Conservation (phyloP, 2,329 filamentous ascomycete species). For the Mollisia scopiformis region DNA sequence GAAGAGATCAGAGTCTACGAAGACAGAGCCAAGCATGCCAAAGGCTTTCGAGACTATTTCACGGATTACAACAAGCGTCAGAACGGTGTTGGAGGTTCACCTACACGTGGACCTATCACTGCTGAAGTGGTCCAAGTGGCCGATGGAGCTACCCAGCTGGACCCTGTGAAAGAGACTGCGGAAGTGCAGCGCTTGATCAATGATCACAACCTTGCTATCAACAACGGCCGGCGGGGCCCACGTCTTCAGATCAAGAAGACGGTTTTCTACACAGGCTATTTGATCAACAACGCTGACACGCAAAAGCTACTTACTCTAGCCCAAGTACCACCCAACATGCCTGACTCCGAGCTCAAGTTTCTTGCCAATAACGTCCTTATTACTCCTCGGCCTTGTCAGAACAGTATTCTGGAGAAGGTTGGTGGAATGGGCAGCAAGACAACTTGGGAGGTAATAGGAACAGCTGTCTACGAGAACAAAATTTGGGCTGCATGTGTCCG, state of each 20-base stretch:
- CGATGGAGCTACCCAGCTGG: slow-evolving; percentile 72
- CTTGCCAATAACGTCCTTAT: slow-evolving; percentile 94
- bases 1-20: slow-evolving; percentile 81
- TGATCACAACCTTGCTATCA: slow-evolving; percentile 71
- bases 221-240: slow-evolving; percentile 42
- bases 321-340: slow-evolving; percentile 60
- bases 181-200: slow-evolving; percentile 91
- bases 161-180: slow-evolving; percentile 78
- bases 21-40: slow-evolving; percentile 69
- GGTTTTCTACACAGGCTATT: slow-evolving; percentile 90
- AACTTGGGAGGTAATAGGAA: slow-evolving; percentile 80
- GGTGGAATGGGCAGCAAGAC: slow-evolving; percentile 86
- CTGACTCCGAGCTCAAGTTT: slow-evolving; percentile 74
- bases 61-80: slow-evolving; percentile 70
- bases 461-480: slow-evolving; percentile 74
- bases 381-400: slow-evolving; percentile 73
- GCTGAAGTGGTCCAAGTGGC: slow-evolving; percentile 87
- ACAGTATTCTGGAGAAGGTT: slow-evolving; percentile 76
- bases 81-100: slow-evolving; percentile 49
- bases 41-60: slow-evolving; percentile 85
- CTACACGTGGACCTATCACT: slow-evolving; percentile 65
- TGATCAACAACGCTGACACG: slow-evolving; percentile 74
- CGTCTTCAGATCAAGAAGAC: slow-evolving; percentile 78
- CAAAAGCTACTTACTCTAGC: slow-evolving; percentile 74
- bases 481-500: slow-evolving; percentile 86